Conservation (phyloP, 139 green algal species). For the Diplosphaera chodatii region DNA sequence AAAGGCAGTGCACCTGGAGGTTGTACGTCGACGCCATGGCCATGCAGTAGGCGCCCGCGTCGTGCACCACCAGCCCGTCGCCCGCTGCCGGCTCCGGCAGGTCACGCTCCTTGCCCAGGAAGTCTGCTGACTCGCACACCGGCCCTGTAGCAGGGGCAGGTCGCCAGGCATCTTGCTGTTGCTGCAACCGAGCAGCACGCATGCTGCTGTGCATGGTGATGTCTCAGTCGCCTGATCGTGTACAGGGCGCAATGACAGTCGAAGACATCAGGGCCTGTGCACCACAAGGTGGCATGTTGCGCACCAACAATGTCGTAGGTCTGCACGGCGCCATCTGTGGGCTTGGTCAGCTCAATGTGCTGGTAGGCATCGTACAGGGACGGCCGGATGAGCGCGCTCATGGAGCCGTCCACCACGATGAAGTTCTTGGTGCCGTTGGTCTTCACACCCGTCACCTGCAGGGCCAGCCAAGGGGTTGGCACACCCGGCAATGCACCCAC, state of each 20-base stretch:
- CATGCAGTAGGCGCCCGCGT: constrained; percentile 93
- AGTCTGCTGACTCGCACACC: constrained; percentile 94
- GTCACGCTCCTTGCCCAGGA: constrained; percentile 83
- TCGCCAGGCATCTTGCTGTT: no score
- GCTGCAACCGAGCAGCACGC: no score
- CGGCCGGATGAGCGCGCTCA: constrained; percentile 91
- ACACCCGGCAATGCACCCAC: no score
- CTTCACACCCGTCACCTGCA: constrained; percentile 70
- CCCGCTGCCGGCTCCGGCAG: constrained; percentile 43
- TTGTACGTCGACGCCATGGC: constrained; percentile 98
- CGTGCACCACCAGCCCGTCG: constrained; percentile 83
- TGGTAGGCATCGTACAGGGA: constrained; percentile 89
- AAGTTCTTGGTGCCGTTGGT: constrained; percentile 97
- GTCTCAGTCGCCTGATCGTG: no score
- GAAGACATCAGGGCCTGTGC: no score
- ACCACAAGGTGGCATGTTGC: no score
- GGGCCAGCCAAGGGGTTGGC: no score
- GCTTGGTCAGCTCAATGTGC: constrained; percentile 92
- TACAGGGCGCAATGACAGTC: no score
- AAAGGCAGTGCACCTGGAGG: constrained; percentile 38
- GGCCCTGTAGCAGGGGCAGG: constrained; percentile 65
- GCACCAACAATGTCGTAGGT: no score
- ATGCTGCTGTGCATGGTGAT: no score
- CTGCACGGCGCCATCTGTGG: constrained; percentile 19
- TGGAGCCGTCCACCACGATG: constrained; percentile 93